These are phyloP conservation scores for Nitzschia inconspicua DNA, from an alignment of 108 stramenopile genomes.

Conservation along the genomic window DNA sequence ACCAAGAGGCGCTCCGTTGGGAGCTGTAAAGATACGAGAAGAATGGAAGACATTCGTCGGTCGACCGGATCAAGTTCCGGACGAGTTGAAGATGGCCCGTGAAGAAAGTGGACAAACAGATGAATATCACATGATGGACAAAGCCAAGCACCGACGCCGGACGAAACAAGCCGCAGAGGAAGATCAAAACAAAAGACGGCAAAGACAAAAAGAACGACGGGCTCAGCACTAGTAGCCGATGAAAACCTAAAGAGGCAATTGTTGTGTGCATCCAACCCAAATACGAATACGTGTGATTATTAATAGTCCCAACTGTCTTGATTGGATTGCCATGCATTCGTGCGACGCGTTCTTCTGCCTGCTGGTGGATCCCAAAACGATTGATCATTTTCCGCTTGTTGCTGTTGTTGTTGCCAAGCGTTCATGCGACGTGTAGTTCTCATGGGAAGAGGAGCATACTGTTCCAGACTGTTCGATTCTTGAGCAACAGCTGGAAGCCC, in stretches of 20 bases:
- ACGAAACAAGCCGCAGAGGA: slow-evolving; percentile 37
- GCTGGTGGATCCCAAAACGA: slow-evolving; percentile 17
- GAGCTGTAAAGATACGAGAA: slow-evolving; percentile 76
- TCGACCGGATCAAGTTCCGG: slow-evolving; percentile 64
- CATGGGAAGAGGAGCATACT: slow-evolving; percentile 11
- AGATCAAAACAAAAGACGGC: slow-evolving; percentile 10
- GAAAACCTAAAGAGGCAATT: too few relatives aligned
- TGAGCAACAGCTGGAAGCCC: background rate
- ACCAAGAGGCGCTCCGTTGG: slow-evolving; percentile 79
- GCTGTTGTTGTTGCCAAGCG: slow-evolving; percentile 49
- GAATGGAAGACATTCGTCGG: slow-evolving; percentile 70
- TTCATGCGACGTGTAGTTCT: slow-evolving; percentile 35
- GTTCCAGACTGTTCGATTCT: background rate
- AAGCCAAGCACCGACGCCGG: slow-evolving; percentile 69
- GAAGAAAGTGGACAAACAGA: slow-evolving; percentile 63
- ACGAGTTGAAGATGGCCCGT: slow-evolving; percentile 66
- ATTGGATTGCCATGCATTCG: too few relatives aligned
- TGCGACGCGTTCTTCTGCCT: background rate
- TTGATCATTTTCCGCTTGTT: slow-evolving; percentile 12
- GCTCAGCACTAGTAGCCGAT: too few relatives aligned
- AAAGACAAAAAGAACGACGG: slow-evolving; percentile 8
- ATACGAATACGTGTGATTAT: too few relatives aligned
- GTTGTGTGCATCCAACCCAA: too few relatives aligned
- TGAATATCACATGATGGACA: slow-evolving; percentile 54
- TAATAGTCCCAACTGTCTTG: too few relatives aligned